A percentile compares a stretch with the other conserved stretches of the same genome.
phyloP scores from a whole-genome alignment of 23 red algal species.

The Agarophyton chilense region DNA sequence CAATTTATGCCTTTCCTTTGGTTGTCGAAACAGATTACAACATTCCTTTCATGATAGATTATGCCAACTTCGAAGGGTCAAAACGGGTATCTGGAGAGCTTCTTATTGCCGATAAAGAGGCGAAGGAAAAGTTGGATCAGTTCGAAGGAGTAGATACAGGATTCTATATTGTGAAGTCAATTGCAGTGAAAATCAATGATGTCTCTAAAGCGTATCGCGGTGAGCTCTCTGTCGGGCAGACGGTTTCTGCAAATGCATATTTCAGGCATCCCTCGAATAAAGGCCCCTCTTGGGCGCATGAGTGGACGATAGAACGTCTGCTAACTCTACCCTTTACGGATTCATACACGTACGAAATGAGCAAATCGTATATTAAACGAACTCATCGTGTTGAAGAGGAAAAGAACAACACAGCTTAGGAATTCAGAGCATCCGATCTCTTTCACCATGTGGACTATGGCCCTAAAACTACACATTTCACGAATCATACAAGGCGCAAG shows the following conservation, averaged over 20 bases:
- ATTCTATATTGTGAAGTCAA: conserved; percentile 22
- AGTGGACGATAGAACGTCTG: conserved; percentile 26
- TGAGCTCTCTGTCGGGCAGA: neutral
- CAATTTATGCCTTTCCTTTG: conserved; percentile 6
- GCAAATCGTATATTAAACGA: neutral
- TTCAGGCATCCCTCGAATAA: conserved; percentile 5
- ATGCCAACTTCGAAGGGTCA: neutral
- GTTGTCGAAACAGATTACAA: conserved; percentile 28
- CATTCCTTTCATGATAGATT: conserved; percentile 24
- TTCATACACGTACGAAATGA: conserved; percentile 12
- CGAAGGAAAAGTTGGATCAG: neutral
- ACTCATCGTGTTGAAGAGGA: neutral
- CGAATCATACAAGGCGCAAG: no score
- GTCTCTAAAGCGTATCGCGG: neutral
- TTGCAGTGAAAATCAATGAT: conserved; percentile 2
- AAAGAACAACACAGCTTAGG: neutral
- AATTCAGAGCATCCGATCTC: neutral
- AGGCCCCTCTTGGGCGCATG: conserved; percentile 41
- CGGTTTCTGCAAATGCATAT: neutral
- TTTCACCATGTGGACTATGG: neutral
- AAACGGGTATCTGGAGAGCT: conserved; percentile 46
- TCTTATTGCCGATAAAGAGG: neutral
- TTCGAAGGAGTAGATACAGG: conserved; percentile 32
- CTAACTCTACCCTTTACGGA: conserved; percentile 11
- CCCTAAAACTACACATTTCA: no score